Evolutionary conservation across 2,329 filamentous ascomycete species (phyloP), one percentile per base, ranked within the genome.

Genomic region (Thielaviopsis cerberus): DNA sequence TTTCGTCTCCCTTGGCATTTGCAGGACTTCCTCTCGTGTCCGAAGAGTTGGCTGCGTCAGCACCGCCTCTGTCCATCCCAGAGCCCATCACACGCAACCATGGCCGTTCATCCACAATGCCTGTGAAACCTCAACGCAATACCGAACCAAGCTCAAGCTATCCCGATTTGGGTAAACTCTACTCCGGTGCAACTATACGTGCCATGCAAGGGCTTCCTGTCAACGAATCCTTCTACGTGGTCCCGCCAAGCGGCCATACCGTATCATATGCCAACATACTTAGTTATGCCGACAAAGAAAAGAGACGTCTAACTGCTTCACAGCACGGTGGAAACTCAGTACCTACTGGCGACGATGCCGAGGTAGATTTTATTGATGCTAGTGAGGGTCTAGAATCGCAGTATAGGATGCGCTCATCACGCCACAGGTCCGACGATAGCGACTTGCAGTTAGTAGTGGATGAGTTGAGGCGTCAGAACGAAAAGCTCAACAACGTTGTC

Each of bases 201-300:
- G 88, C 90, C 0, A 77, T 95, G 50, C 82, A 86, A 58, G 83
- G 84, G 27, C 81, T 80, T 0, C 81, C 80, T 0, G 77, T 82
- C 26, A 76, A 77, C 17, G 86, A 86, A 64, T 92, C 86, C 8
- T 98, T 98, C 72, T 97, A 96, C 68, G 86, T 97, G 1, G 92
- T 98, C 1, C 92, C 91, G 3, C 86, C 87, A 0, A 88, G 86
- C 20, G 91, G 92, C 4, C 89, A 91, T 62, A 96, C 89, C 2
- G 85, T 90, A 61, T 92, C 89, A 0, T 98, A 97, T 66, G 90
- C 92, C 51, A 89, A 86, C 62, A 96, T 98, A 56, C 74, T 95
- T 22, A 84, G 75, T 50, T 83, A 80, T 63, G 81, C 79, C 37
- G 78, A 82, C 62, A 84, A 84, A 65, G 81, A 84, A 66, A 81